Percentiles rank a stretch among this genome's conserved stretches.
phyloP scores from a whole-genome alignment of 1,284 basidiomycete species.

The Fomes fomentarius region DNA sequence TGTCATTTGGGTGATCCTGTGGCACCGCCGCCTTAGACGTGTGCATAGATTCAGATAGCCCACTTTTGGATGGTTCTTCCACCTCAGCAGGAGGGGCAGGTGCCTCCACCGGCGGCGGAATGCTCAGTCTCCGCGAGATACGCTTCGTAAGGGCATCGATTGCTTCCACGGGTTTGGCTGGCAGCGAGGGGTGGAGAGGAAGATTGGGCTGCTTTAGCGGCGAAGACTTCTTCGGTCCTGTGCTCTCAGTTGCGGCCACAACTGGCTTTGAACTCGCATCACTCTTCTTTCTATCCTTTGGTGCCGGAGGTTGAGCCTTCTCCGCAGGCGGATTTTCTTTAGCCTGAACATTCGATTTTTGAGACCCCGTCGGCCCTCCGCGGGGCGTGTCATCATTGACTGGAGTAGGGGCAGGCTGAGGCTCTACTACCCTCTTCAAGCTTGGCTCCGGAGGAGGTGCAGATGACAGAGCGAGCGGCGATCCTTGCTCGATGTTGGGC shows the following conservation, averaged over 20 bases:
- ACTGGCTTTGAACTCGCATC: constrained; percentile 1
- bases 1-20: constrained; percentile 1
- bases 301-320: neutral
- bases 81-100: constrained; percentile 1
- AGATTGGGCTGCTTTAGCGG: constrained; percentile 15
- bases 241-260: neutral
- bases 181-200: constrained; percentile 50
- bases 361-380: neutral
- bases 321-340: constrained; percentile 1
- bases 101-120: constrained; percentile 7
- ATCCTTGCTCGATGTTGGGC: constrained; percentile 45
- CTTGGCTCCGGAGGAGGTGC: constrained; percentile 24
- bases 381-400: constrained; percentile 11
- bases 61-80: constrained; percentile 30
- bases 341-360: neutral
- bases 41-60: constrained; percentile 20
- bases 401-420: neutral
- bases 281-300: neutral
- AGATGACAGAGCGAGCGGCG: constrained; percentile 23
- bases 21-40: constrained; percentile 8
- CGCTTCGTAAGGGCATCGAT: constrained; percentile 24
- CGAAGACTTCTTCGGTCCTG: constrained; percentile 10
- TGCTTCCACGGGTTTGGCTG: constrained; percentile 45
- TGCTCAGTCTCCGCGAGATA: constrained; percentile 4
- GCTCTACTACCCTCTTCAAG: constrained; percentile 10